These are phyloP conservation scores for Raddia distichophylla DNA, from an alignment of 176 grass and related monocot genomes.

Conservation along the genomic window DNA sequence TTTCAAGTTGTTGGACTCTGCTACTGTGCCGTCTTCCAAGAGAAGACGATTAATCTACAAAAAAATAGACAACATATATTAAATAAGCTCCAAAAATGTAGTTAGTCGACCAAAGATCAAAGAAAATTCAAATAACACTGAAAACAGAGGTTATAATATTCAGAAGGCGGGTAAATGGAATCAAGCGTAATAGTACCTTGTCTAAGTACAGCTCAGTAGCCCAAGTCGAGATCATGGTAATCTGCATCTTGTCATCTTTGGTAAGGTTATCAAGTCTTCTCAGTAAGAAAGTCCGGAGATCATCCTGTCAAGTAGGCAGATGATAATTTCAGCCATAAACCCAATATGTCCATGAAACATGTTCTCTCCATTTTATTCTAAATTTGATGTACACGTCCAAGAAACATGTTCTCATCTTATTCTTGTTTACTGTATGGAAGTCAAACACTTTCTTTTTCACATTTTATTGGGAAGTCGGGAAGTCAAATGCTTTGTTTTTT, in stretches of 20 bases:
- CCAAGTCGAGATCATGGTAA: constrained; percentile 99
- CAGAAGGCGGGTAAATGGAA: constrained; percentile 27
- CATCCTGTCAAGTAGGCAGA: constrained; percentile 61
- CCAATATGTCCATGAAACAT: not conserved
- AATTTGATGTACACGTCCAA: no score
- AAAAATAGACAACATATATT: constrained; percentile 26
- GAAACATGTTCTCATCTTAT: no score
- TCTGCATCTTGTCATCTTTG: constrained; percentile 93
- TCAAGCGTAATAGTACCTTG: constrained; percentile 59
- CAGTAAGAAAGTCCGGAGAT: constrained; percentile 89
- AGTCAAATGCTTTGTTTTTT: no score
- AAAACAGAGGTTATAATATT: constrained; percentile 12
- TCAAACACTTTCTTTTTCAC: no score
- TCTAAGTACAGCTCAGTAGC: constrained; percentile 94
- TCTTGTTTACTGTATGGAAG: no score
- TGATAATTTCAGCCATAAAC: constrained; percentile 41
- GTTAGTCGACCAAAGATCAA: constrained; percentile 23
- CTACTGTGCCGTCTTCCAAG: constrained; percentile 73
- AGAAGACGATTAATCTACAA: constrained; percentile 97
- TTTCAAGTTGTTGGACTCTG: constrained; percentile 58
- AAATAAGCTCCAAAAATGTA: constrained; percentile 16
- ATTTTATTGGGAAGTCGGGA: no score
- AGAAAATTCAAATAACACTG: constrained; percentile 17
- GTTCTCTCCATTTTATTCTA: no score
- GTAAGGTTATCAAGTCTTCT: constrained; percentile 86